Conservation (phyloP, 2,329 filamentous ascomycete species). For the Fusarium algeriense region DNA sequence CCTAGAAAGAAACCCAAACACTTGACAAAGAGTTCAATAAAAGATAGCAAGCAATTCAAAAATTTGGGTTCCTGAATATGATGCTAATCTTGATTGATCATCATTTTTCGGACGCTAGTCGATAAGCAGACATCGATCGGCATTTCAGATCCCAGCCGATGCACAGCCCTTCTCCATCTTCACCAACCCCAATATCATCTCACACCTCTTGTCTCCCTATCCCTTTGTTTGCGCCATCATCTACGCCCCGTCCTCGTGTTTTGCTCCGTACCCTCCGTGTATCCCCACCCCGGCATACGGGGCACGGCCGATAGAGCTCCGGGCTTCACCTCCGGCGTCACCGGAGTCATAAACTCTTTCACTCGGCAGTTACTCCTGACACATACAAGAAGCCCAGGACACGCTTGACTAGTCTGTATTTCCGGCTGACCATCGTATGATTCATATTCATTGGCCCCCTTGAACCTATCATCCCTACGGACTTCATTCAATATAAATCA, state of each 20-base stretch:
- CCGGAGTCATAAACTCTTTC: neutral
- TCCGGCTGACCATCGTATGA: neutral
- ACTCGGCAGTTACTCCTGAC: neutral
- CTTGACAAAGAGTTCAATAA: neutral
- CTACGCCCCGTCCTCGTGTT: constrained; percentile 3
- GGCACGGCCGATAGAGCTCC: constrained; percentile 15
- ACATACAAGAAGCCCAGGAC: neutral
- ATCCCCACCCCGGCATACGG: constrained; percentile 22
- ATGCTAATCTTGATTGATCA: constrained; percentile 33
- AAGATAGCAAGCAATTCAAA: neutral
- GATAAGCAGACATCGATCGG: constrained; percentile 25
- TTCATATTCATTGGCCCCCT: neutral
- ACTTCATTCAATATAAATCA: neutral
- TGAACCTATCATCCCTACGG: neutral
- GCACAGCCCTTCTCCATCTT: constrained; percentile 24
- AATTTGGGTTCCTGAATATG: neutral
- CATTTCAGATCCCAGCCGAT: constrained; percentile 13
- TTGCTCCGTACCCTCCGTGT: constrained; percentile 15
- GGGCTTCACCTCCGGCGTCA: constrained; percentile 1
- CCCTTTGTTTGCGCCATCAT: neutral
- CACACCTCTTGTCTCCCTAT: neutral
- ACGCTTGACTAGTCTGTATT: neutral
- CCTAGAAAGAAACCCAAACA: neutral
- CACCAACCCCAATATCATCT: constrained; percentile 28
- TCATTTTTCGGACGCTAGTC: constrained; percentile 17